These are phyloP conservation scores for Musa schizocarpa DNA, from an alignment of 176 grass and related monocot species.

Conservation along the genomic window DNA sequence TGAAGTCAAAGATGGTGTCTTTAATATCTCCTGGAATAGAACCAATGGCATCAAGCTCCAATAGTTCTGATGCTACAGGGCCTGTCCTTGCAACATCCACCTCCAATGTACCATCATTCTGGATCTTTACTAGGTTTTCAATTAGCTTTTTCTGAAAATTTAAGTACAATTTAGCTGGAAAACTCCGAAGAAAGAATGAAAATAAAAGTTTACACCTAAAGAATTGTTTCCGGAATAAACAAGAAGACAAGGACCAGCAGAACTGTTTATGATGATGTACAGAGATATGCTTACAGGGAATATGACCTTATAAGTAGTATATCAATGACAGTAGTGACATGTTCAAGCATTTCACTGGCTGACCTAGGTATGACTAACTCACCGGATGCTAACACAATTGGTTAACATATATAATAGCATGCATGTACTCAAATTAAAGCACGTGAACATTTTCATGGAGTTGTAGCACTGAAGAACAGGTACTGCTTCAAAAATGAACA, in stretches of 20 bases:
- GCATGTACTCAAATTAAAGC: neutral
- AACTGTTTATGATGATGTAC: neutral
- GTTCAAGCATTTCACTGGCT: too few relatives aligned
- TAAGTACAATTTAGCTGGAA: slow-evolving; percentile 23
- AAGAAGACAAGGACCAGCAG: neutral
- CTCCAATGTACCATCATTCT: slow-evolving; percentile 84
- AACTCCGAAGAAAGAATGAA: neutral
- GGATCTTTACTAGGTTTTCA: slow-evolving; percentile 79
- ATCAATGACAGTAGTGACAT: too few relatives aligned
- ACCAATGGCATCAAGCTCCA: slow-evolving; percentile 77
- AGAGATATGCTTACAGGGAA: neutral
- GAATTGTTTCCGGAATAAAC: neutral
- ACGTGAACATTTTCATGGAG: neutral
- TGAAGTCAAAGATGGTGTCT: slow-evolving; percentile 36
- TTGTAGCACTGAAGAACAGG: neutral
- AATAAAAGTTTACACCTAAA: neutral
- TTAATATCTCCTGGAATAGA: slow-evolving; percentile 27
- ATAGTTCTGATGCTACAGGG: slow-evolving; percentile 70
- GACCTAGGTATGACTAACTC: neutral
- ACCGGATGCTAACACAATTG: neutral
- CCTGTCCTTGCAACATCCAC: slow-evolving; percentile 55
- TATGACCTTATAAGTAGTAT: neutral
- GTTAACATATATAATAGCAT: too few relatives aligned
- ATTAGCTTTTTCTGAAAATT: slow-evolving; percentile 85
- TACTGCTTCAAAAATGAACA: neutral